These are phyloP conservation scores for Lactarius akahatsu DNA, from an alignment of 768 basidiomycete genomes.

Conservation along the genomic window DNA sequence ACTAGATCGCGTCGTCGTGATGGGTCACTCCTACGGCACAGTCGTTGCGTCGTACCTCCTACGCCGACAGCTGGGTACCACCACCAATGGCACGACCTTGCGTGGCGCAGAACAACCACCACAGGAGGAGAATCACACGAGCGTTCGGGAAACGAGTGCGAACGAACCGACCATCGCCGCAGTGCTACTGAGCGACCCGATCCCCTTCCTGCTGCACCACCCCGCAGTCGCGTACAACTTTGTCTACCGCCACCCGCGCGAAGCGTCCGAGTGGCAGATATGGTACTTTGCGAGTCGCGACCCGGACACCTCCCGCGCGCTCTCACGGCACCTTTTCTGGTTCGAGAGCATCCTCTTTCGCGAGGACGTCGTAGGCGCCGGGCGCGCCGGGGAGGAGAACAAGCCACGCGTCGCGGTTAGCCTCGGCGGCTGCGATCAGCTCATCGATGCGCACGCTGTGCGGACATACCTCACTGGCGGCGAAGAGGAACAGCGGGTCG, in stretches of 20 bases:
- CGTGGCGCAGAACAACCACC: background rate
- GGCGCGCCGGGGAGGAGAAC: background rate
- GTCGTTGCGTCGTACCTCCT: conserved; percentile 55
- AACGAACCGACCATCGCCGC: conserved; percentile 40
- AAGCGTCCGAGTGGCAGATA: conserved; percentile 60
- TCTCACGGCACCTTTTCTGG: conserved; percentile 68
- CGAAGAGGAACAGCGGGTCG: conserved; percentile 25
- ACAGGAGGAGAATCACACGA: background rate
- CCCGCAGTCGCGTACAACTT: conserved; percentile 66
- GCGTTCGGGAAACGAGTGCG: no score
- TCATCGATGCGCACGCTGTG: conserved; percentile 43
- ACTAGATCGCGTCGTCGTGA: conserved; percentile 44
- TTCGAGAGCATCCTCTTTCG: conserved; percentile 58
- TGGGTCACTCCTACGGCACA: conserved; percentile 64
- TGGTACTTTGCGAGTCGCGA: conserved; percentile 70
- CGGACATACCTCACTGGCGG: conserved; percentile 42
- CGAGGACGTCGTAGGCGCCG: conserved; percentile 46
- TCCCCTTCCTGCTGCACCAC: conserved; percentile 61
- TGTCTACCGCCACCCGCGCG: conserved; percentile 53
- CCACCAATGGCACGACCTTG: background rate
- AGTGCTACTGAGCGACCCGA: conserved; percentile 59
- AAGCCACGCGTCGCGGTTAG: conserved; percentile 36
- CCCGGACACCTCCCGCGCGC: conserved; percentile 56
- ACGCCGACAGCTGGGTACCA: conserved; percentile 33
- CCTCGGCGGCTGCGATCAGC: conserved; percentile 44